Evolutionary conservation across 768 basidiomycete genomes (phyloP), one percentile per base, ranked within the genome.

Genomic region (Candolleomyces aberdarensis): DNA sequence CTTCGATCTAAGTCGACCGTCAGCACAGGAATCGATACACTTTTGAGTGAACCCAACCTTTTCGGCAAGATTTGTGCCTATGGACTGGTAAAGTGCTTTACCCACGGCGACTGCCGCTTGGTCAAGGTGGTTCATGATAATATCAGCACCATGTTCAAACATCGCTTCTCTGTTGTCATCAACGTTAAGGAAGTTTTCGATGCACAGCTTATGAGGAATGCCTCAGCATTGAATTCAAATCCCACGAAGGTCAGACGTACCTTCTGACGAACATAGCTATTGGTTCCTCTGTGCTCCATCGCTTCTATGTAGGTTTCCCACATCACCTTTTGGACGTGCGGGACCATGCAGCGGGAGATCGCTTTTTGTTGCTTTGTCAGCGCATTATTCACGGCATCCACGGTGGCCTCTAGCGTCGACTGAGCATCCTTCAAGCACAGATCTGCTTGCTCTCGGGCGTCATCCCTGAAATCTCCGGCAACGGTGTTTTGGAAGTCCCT

Each of bases 211-310:
- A 26, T 26, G 26, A 26, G 26, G 26, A 3, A 26, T 26, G 26
- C 26, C 26, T 26, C 26, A 26, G 26, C 26, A 26, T 26, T 26
- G 26, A 26, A 26, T 2, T 26, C 26, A 26, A 26, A 3, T 26
- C 3, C 26, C 26, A 26, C 26, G 26, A 26, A 26, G 32, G 22
- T 15, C 20, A n/a, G 31, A 17, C 61, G n/a, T 49, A 83, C 84
- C 78, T 85, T 87, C 71, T 86, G 85, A 10, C 84, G 76, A 5
- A 79, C 81, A 3, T 86, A 83, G 58, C 81, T 83, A 8, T 85
- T 85, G 17, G 43, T 71, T 2, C 85, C 86, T 43, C 76, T 69
- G 64, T 86, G 83, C 57, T 77, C 71, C 79, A 83, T 80, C 0
- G 85, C 85, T 1, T 61, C 71, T 54, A 81, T 68, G 66, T 87